Evolutionary conservation across 2,329 filamentous ascomycete genomes (phyloP).

Genomic region (Diplocarpon mali): DNA sequence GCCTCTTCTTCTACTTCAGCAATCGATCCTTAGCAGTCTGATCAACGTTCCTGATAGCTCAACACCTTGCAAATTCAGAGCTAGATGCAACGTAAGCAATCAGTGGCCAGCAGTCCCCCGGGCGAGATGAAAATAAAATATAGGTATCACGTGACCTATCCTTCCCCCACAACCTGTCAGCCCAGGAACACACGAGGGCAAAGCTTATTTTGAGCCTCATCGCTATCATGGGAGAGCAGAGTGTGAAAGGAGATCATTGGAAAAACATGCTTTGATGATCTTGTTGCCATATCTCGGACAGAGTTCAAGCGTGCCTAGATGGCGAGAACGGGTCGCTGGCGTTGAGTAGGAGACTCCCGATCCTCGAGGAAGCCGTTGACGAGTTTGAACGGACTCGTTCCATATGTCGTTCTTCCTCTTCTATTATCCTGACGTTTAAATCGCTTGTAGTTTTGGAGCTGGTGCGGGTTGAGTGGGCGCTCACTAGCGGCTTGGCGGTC

Average conservation of each 20-base stretch:
- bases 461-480: no score
- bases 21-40: no score
- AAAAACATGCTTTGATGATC: slow-evolving; percentile 1
- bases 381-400: not conserved
- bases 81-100: no score
- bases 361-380: not conserved
- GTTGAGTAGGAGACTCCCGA: no score
- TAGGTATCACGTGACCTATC: slow-evolving; percentile 3
- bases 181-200: slow-evolving; percentile 7
- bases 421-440: no score
- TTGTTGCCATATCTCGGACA: not conserved
- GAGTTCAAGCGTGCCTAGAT: not conserved
- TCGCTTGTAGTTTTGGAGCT: no score
- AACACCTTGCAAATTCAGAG: no score
- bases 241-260: not conserved
- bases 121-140: not conserved
- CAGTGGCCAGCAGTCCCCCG: no score
- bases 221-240: slow-evolving; percentile 1
- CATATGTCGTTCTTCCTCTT: not conserved
- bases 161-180: slow-evolving; percentile 3
- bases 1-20: no score
- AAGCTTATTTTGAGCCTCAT: slow-evolving; percentile 16
- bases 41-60: no score
- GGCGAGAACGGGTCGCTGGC: not conserved
- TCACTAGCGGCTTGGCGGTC: not conserved